A percentile compares a stretch with the other conserved stretches of the same genome.
Evolutionary conservation across 1,284 basidiomycete genomes (phyloP).

Genomic region (Ustilago lituana): DNA sequence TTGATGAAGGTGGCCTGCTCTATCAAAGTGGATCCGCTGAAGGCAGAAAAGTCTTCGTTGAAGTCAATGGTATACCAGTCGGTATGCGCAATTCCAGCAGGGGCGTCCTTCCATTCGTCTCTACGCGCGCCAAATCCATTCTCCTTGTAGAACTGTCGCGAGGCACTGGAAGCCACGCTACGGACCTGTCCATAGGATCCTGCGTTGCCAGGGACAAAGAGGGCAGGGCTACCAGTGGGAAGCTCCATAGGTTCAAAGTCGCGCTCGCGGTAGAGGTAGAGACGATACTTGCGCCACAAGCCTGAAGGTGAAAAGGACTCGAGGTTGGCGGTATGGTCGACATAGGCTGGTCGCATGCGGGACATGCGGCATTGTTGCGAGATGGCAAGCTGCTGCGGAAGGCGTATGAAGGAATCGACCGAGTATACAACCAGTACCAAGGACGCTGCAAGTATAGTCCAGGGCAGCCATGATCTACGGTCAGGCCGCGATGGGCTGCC

Average conservation of each 20-base stretch:
- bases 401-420: slow-evolving; percentile 38
- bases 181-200: slow-evolving; percentile 93
- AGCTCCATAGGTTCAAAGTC: slow-evolving; percentile 26
- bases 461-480: slow-evolving; percentile 21
- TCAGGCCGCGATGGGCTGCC: background rate
- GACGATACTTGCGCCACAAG: slow-evolving; percentile 78
- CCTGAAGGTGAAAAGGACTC: slow-evolving; percentile 75
- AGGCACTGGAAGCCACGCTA: slow-evolving; percentile 89
- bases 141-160: slow-evolving; percentile 77
- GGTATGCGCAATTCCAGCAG: slow-evolving; percentile 30
- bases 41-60: slow-evolving; percentile 96
- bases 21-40: slow-evolving; percentile 87
- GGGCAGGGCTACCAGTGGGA: slow-evolving; percentile 73
- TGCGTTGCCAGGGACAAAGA: slow-evolving; percentile 97
- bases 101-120: slow-evolving; percentile 51
- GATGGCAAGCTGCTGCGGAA: slow-evolving; percentile 46
- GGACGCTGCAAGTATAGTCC: slow-evolving; percentile 26
- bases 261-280: slow-evolving; percentile 87
- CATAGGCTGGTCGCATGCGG: slow-evolving; percentile 92
- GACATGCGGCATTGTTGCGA: slow-evolving; percentile 86
- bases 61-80: slow-evolving; percentile 77
- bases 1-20: slow-evolving; percentile 83
- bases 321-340: slow-evolving; percentile 69
- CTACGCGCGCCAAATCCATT: slow-evolving; percentile 68
- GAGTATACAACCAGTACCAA: slow-evolving; percentile 22